Evolutionary conservation across 2,329 filamentous ascomycete species (phyloP).

Genomic region (Fusarium luffae): DNA sequence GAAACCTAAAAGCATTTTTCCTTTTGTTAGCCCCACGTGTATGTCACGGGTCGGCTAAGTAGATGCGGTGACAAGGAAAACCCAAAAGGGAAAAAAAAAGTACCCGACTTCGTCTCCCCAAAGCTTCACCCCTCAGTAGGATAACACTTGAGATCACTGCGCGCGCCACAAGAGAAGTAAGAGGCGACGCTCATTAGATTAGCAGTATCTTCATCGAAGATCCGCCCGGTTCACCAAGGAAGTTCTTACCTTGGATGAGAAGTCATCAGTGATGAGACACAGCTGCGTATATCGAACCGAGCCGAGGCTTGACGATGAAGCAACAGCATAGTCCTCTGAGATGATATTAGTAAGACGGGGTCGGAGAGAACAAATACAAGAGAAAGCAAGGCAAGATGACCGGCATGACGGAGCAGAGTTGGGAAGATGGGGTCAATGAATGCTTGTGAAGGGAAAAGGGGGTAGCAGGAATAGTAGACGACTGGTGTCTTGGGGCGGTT

Average conservation of each 20-base stretch:
- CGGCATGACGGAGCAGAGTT: not conserved
- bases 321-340: constrained; percentile 11
- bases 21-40: not conserved
- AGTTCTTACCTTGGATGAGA: not conserved
- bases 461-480: not conserved
- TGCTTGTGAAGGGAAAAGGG: not conserved
- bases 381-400: not conserved
- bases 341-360: not conserved
- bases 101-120: not conserved
- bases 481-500: not conserved
- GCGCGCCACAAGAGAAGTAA: not conserved
- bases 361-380: not conserved
- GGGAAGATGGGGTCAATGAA: not conserved
- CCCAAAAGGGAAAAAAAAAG: not conserved
- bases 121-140: not conserved
- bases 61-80: not conserved
- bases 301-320: constrained; percentile 8
- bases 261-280: constrained; percentile 11
- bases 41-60: not conserved
- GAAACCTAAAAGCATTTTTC: not conserved
- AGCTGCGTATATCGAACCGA: not conserved
- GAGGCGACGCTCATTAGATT: not conserved
- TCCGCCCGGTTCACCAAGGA: not conserved
- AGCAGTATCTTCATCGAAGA: not conserved
- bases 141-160: not conserved